Conservation (phyloP, 331 rosid genomes). For the Dryas integrifolia region DNA sequence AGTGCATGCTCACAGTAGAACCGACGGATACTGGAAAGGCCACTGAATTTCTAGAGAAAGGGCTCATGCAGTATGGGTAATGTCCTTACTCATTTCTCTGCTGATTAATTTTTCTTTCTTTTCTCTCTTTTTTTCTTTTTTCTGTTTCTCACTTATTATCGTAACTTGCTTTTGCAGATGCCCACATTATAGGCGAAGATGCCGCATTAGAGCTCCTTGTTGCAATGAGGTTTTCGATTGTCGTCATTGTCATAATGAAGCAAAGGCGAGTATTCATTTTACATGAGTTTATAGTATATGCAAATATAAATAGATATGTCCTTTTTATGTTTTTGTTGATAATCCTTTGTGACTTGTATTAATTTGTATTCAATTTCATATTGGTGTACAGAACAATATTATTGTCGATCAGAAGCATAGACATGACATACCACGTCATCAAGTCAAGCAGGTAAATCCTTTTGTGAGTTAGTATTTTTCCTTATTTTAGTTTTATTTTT, state of each 20-base stretch:
- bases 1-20: constrained; percentile 32
- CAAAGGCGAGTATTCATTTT: constrained; percentile 46
- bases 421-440: constrained; percentile 79
- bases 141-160: neutral
- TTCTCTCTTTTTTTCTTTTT: neutral
- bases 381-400: constrained; percentile 56
- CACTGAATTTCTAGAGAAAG: constrained; percentile 44
- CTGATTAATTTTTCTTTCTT: neutral
- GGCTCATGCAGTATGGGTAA: constrained; percentile 66
- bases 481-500: neutral
- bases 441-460: constrained; percentile 47
- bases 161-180: constrained; percentile 44
- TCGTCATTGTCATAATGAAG: constrained; percentile 88
- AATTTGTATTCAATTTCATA: neutral
- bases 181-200: constrained; percentile 66
- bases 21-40: constrained; percentile 17
- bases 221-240: constrained; percentile 75
- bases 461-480: neutral
- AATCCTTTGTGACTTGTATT: neutral
- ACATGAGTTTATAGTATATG: neutral
- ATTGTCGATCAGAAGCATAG: constrained; percentile 55
- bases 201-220: constrained; percentile 79
- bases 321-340: neutral
- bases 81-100: constrained; percentile 3
- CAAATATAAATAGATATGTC: neutral